These are phyloP conservation scores for Globisporangium radiosum DNA, from an alignment of 352 stramenopile species.

Conservation along the genomic window DNA sequence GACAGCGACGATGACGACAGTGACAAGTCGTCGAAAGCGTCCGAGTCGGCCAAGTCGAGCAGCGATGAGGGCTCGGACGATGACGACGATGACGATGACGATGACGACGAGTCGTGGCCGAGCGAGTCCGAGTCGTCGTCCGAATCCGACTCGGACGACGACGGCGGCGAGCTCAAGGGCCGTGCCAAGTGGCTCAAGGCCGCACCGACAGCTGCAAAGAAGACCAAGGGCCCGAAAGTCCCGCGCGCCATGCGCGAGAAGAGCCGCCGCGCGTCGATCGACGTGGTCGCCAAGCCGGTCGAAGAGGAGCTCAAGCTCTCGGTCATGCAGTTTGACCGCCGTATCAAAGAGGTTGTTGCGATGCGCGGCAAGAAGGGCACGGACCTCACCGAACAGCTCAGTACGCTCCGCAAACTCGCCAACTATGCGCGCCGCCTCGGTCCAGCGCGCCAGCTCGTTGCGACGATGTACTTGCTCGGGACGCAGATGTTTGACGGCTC, in stretches of 20 bases:
- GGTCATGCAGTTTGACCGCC: slow-evolving; percentile 69
- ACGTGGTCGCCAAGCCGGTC: slow-evolving; percentile 42
- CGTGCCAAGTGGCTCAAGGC: slow-evolving; percentile 95
- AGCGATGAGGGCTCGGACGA: slow-evolving; percentile 33
- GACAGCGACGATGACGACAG: slow-evolving; percentile 17
- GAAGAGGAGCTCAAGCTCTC: slow-evolving; percentile 84
- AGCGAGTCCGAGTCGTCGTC: slow-evolving; percentile 57
- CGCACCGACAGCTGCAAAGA: slow-evolving; percentile 50
- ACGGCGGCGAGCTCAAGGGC: slow-evolving; percentile 87
- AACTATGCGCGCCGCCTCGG: slow-evolving; percentile 75
- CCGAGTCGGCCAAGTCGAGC: slow-evolving; percentile 3
- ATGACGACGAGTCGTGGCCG: slow-evolving; percentile 32
- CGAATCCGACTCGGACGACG: slow-evolving; percentile 64
- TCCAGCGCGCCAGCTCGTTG: slow-evolving; percentile 67
- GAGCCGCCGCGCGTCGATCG: slow-evolving; percentile 39
- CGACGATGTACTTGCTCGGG: slow-evolving; percentile 77
- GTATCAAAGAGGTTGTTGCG: slow-evolving; percentile 81
- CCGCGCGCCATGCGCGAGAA: slow-evolving; percentile 44
- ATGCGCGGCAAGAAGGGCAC: slow-evolving; percentile 81
- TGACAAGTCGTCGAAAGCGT: too few relatives aligned
- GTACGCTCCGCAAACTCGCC: slow-evolving; percentile 64
- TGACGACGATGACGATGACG: slow-evolving; percentile 26
- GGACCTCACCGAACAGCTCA: slow-evolving; percentile 67
- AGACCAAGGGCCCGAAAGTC: slow-evolving; percentile 39
- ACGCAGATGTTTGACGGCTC: slow-evolving; percentile 80